Evolutionary conservation across 2,329 filamentous ascomycete species (phyloP).

Genomic region (Coniochaeta sp.): DNA sequence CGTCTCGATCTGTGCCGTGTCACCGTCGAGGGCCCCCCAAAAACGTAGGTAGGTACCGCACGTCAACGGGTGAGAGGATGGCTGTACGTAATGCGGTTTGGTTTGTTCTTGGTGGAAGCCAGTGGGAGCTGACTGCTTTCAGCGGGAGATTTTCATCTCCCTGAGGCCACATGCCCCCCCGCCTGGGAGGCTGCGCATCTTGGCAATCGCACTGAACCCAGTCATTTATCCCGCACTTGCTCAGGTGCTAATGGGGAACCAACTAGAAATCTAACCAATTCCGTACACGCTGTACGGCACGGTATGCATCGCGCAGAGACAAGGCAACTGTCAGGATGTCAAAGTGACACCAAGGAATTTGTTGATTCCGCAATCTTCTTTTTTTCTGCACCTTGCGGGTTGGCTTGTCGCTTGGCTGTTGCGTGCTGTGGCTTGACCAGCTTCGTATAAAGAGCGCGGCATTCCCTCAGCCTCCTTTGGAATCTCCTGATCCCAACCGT

Average conservation of each 20-base stretch:
- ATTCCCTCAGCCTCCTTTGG: background rate
- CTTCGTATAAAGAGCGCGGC: background rate
- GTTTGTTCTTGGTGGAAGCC: background rate
- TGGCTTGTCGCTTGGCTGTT: background rate
- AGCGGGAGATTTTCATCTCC: background rate
- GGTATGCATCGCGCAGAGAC: background rate
- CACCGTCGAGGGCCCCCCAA: too few relatives aligned
- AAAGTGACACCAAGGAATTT: background rate
- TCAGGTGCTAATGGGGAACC: background rate
- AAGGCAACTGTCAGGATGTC: background rate
- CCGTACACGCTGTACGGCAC: background rate
- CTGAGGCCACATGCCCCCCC: background rate
- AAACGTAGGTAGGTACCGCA: too few relatives aligned
- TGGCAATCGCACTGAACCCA: too few relatives aligned
- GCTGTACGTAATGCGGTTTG: slow-evolving; percentile 2
- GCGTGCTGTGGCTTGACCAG: background rate
- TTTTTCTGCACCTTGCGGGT: background rate
- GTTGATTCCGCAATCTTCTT: background rate
- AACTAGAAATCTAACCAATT: background rate
- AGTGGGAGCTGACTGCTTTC: background rate
- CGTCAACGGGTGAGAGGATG: background rate
- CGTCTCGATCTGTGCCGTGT: too few relatives aligned
- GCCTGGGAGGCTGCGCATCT: background rate
- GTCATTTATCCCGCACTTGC: slow-evolving; percentile 1
- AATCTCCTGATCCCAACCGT: background rate